Base-by-base conservation (phyloP, 805 yeast species). In the Starmerella powellii region DNA sequence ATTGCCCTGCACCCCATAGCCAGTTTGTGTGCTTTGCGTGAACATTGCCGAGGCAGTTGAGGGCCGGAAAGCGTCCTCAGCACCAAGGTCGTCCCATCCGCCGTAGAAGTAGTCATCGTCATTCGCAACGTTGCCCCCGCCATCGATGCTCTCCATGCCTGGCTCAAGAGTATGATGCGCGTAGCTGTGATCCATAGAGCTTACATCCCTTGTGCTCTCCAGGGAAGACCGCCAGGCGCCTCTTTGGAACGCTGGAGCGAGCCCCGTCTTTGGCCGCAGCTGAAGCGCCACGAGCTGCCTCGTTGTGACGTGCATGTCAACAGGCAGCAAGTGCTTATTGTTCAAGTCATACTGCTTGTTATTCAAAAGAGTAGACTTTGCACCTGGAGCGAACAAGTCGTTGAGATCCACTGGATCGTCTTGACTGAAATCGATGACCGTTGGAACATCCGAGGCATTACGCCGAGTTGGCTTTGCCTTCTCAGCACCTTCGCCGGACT, bases 251-350 rank as follows among this genome's bases (percentile, higher is more conserved):
- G 49, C 51, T 2, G 45, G 43, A 2, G 52, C 49, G 11, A 43
- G 28, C 4, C 52, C 50, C 11, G 53, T 57, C 19, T 52, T 42
- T 2, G 94, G 93, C 56, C 81, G 82, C 35, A 78, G 62, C 55
- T 82, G 82, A 27, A 84, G 64, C 43, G 71, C 71, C 8, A 81
- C 72, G 42, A 88, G 68, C 44, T 74, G 71, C 38, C 73, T 73
- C 0, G 94, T 76, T 5, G 79, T 72, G 59, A 81, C 84, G 48
- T 72, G 77, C 47, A 73, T 66, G 58, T 84, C 94, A 49, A 76
- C 78, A 0, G 94, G 94, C 6, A 84, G 62, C 34, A 75, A 56
- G 52, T 73, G 70, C 37, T 65, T 65, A 29, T 67, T 59, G 3
- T 63, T 63, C 3, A 70, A 63, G 11, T 56, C 55, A 56, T 69